These are phyloP conservation scores for Rhizophagus sp. DNA, from an alignment of 192 early-diverging fungal species.

Conservation along the genomic window DNA sequence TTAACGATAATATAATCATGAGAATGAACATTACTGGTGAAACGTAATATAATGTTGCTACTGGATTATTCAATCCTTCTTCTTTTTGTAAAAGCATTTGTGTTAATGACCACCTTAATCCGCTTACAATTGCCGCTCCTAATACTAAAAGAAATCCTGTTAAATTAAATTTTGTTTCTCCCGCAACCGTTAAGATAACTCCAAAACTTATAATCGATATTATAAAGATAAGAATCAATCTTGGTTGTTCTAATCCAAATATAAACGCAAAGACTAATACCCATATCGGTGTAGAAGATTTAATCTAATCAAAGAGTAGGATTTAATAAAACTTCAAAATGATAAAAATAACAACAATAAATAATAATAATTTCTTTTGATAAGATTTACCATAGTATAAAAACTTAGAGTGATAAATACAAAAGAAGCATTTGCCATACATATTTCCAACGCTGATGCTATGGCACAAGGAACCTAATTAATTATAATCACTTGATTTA, in stretches of 20 bases:
- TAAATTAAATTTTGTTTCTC: slow-evolving; percentile 64
- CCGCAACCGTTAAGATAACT: slow-evolving; percentile 73
- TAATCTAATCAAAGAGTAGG: slow-evolving; percentile 40
- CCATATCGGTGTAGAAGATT: slow-evolving; percentile 67
- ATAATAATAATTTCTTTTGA: background rate
- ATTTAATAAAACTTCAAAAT: slow-evolving; percentile 6
- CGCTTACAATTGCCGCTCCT: slow-evolving; percentile 71
- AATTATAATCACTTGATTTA: background rate
- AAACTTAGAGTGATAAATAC: slow-evolving; percentile 83
- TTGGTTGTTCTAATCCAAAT: slow-evolving; percentile 73
- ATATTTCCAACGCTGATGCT: slow-evolving; percentile 81
- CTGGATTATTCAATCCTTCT: slow-evolving; percentile 73
- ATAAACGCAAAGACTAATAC: slow-evolving; percentile 80
- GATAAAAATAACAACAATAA: background rate
- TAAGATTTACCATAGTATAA: slow-evolving; percentile 66
- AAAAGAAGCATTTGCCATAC: slow-evolving; percentile 76
- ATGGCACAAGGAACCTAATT: slow-evolving; percentile 66
- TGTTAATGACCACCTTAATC: slow-evolving; percentile 80
- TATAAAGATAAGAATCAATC: slow-evolving; percentile 59
- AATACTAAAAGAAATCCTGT: slow-evolving; percentile 58
- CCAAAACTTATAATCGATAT: slow-evolving; percentile 75
- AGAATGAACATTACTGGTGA: slow-evolving; percentile 75
- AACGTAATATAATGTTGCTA: slow-evolving; percentile 75
- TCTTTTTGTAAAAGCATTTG: slow-evolving; percentile 74
- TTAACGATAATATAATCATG: slow-evolving; percentile 57